These are phyloP conservation scores for Aureobasidium sp. DNA, from an alignment of 2,329 filamentous ascomycete species.

Conservation along the genomic window DNA sequence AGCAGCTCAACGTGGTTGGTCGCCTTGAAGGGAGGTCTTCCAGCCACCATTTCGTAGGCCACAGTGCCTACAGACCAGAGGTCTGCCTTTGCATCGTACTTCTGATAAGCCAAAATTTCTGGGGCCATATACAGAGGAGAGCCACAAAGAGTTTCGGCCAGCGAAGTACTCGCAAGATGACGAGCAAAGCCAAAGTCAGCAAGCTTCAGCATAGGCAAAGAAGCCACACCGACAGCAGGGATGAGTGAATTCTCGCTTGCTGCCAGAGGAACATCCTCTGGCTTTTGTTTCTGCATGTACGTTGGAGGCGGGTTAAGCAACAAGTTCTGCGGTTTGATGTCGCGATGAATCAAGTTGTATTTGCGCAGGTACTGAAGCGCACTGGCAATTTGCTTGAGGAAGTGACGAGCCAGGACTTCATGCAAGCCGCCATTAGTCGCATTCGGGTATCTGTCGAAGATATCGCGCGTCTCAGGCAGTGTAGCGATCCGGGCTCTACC, in stretches of 20 bases:
- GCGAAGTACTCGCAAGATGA: constrained; percentile 78
- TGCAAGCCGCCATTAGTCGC: constrained; percentile 77
- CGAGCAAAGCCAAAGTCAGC: constrained; percentile 98
- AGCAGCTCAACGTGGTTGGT: constrained; percentile 91
- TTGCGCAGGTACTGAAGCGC: constrained; percentile 81
- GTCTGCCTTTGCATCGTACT: constrained; percentile 94
- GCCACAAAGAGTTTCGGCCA: constrained; percentile 93
- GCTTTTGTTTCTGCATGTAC: constrained; percentile 57
- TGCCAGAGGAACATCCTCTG: constrained; percentile 62
- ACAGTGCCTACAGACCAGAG: constrained; percentile 97
- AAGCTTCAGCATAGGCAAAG: constrained; percentile 91
- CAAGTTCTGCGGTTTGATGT: constrained; percentile 95
- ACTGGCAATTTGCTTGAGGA: constrained; percentile 88
- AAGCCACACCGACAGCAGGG: constrained; percentile 71
- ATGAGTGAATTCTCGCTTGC: constrained; percentile 74
- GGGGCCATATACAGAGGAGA: constrained; percentile 98
- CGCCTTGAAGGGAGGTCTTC: constrained; percentile 83
- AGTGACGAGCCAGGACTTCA: constrained; percentile 94
- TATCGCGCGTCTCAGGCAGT: constrained; percentile 76
- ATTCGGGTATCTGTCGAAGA: constrained; percentile 90
- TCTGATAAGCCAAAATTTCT: constrained; percentile 93
- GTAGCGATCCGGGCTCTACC: constrained; percentile 74
- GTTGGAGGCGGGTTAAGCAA: constrained; percentile 75
- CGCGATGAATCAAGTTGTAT: constrained; percentile 86
- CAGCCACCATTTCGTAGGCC: constrained; percentile 88